These are phyloP conservation scores for Phytophthora boehmeriae DNA, from an alignment of 352 stramenopile genomes.

Conservation along the genomic window DNA sequence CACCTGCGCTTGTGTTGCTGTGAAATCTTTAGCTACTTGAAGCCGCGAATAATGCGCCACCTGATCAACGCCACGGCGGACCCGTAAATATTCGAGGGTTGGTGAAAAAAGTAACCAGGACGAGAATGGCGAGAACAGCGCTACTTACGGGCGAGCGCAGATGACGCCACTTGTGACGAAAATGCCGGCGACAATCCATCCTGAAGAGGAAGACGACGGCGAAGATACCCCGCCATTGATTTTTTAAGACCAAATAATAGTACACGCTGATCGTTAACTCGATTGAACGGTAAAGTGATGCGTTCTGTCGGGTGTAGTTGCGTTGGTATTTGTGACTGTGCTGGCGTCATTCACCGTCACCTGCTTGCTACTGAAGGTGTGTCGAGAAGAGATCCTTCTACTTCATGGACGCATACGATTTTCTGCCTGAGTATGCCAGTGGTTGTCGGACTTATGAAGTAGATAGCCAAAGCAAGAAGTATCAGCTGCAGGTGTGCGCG, in stretches of 20 bases:
- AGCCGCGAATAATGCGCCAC: slow-evolving; percentile 13
- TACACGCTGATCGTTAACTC: too few species aligned
- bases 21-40: slow-evolving; percentile 21
- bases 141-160: neutral
- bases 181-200: slow-evolving; percentile 2
- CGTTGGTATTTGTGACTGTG: slow-evolving; percentile 86
- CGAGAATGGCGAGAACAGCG: slow-evolving; percentile 19
- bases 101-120: slow-evolving; percentile 14
- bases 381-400: slow-evolving; percentile 74
- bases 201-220: slow-evolving; percentile 21
- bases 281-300: slow-evolving; percentile 80
- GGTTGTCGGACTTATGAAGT: too few species aligned
- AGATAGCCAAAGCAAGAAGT: too few species aligned
- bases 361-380: slow-evolving; percentile 87
- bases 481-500: too few species aligned
- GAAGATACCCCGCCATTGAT: slow-evolving; percentile 35
- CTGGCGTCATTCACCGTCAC: slow-evolving; percentile 84
- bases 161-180: slow-evolving; percentile 39
- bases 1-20: slow-evolving; percentile 1
- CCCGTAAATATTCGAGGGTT: slow-evolving; percentile 34
- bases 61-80: slow-evolving; percentile 1
- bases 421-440: slow-evolving; percentile 60
- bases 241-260: slow-evolving; percentile 23
- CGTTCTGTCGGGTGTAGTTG: slow-evolving; percentile 86
- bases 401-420: slow-evolving; percentile 64